Conservation (phyloP, 2,329 filamentous ascomycete genomes). For the Alternaria arbusti region DNA sequence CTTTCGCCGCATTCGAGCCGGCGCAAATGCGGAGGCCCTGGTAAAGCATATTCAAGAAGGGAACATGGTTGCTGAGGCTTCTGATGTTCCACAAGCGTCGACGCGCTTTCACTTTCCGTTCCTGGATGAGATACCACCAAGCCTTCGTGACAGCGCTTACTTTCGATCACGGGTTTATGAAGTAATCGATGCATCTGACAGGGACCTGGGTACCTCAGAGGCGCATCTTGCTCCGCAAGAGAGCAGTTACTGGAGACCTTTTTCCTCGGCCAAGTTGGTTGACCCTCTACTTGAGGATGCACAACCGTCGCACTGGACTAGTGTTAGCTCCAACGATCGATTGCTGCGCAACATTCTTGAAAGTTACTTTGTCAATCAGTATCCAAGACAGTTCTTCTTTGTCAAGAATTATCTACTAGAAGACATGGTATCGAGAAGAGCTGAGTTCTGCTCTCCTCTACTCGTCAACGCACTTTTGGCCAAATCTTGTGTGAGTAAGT, state of each 20-base stretch:
- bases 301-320: slow-evolving; percentile 24
- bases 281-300: slow-evolving; percentile 20
- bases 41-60: slow-evolving; percentile 17
- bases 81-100: slow-evolving; percentile 15
- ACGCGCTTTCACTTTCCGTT: slow-evolving; percentile 25
- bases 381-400: slow-evolving; percentile 17
- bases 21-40: slow-evolving; percentile 17
- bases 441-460: slow-evolving; percentile 22
- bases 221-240: neutral
- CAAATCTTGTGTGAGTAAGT: slow-evolving; percentile 23
- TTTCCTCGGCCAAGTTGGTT: slow-evolving; percentile 22
- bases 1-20: slow-evolving; percentile 20
- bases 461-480: slow-evolving; percentile 31
- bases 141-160: slow-evolving; percentile 13
- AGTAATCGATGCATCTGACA: neutral
- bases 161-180: slow-evolving; percentile 15
- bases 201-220: neutral
- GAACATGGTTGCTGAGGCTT: slow-evolving; percentile 17
- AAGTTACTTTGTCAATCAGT: slow-evolving; percentile 17
- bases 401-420: slow-evolving; percentile 27
- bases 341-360: slow-evolving; percentile 22
- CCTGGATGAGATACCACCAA: slow-evolving; percentile 6
- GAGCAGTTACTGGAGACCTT: slow-evolving; percentile 22
- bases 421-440: slow-evolving; percentile 18
- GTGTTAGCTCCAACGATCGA: slow-evolving; percentile 20